phyloP scores from a whole-genome alignment of 768 basidiomycete species.

The Calocybe indica region DNA sequence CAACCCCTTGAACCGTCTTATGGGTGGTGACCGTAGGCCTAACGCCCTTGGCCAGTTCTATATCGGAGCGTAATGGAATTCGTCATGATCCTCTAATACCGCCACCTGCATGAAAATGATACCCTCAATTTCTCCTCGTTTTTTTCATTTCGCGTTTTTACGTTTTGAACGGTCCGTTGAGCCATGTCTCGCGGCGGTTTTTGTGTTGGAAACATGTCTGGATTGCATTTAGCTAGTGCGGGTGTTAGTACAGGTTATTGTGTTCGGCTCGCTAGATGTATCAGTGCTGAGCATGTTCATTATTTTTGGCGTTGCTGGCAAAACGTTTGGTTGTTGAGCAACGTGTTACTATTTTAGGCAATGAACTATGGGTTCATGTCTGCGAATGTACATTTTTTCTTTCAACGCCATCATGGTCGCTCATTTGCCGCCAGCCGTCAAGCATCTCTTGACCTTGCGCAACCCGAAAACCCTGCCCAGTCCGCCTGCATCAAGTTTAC shows the following conservation, averaged over 20 bases:
- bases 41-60: conserved; percentile 47
- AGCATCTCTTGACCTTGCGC: conserved; percentile 65
- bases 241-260: conserved; percentile 17
- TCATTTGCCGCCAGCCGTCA: conserved; percentile 60
- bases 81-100: not conserved
- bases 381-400: not conserved
- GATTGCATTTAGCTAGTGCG: conserved; percentile 11
- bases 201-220: conserved; percentile 9
- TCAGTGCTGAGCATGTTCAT: conserved; percentile 9
- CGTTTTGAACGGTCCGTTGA: conserved; percentile 4
- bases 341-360: no score
- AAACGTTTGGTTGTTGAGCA: not conserved
- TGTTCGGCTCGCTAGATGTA: conserved; percentile 5
- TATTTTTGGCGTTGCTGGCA: not conserved
- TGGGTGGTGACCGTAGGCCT: conserved; percentile 38
- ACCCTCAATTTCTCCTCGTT: conserved; percentile 11
- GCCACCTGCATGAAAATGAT: not conserved
- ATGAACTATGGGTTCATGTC: not conserved
- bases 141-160: conserved; percentile 3
- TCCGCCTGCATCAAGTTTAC: conserved; percentile 49
- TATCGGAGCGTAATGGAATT: conserved; percentile 24
- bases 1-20: conserved; percentile 46
- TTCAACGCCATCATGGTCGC: conserved; percentile 25
- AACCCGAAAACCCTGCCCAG: conserved; percentile 54
- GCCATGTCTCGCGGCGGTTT: conserved; percentile 11